Conservation (phyloP, 192 early-diverging fungal species). For the Phycomyces nitens region DNA sequence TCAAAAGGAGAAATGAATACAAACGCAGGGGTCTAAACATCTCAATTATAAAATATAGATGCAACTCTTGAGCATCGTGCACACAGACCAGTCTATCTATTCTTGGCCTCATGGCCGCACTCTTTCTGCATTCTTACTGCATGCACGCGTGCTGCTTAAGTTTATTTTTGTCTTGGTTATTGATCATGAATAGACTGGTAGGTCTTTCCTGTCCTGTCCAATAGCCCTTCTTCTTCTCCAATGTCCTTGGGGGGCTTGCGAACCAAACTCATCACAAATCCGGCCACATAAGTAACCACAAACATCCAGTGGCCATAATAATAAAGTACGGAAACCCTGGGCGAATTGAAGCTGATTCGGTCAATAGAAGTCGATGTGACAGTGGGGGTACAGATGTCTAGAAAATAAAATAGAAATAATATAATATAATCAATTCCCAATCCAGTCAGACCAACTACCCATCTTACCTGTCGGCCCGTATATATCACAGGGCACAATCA, state of each 20-base stretch:
- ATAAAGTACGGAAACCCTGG: conserved; percentile 44
- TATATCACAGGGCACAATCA: conserved; percentile 56
- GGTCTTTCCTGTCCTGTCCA: conserved; percentile 3
- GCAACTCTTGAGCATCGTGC: not conserved
- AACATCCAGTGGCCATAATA: conserved; percentile 54
- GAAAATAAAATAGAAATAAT: conserved; percentile 1
- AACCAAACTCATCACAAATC: conserved; percentile 39
- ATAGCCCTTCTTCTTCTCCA: conserved; percentile 39
- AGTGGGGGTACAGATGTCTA: conserved; percentile 53
- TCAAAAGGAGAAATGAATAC: too few relatives aligned
- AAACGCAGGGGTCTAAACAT: too few relatives aligned
- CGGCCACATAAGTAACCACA: conserved; percentile 33
- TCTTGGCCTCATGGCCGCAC: not conserved
- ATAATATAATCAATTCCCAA: not conserved
- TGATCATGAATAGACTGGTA: too few relatives aligned
- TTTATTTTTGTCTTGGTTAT: not conserved
- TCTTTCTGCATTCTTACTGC: not conserved
- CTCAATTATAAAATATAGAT: too few relatives aligned
- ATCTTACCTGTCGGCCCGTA: conserved; percentile 42
- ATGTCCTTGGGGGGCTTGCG: conserved; percentile 30
- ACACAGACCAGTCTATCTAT: conserved; percentile 1
- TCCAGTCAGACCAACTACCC: not conserved
- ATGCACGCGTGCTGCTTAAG: not conserved
- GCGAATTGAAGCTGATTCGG: conserved; percentile 43
- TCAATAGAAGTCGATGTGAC: conserved; percentile 44